Evolutionary conservation across 139 green algal genomes (phyloP), one percentile per base, ranked within the genome.

Genomic region (Chlamydomonas schloesseri): DNA sequence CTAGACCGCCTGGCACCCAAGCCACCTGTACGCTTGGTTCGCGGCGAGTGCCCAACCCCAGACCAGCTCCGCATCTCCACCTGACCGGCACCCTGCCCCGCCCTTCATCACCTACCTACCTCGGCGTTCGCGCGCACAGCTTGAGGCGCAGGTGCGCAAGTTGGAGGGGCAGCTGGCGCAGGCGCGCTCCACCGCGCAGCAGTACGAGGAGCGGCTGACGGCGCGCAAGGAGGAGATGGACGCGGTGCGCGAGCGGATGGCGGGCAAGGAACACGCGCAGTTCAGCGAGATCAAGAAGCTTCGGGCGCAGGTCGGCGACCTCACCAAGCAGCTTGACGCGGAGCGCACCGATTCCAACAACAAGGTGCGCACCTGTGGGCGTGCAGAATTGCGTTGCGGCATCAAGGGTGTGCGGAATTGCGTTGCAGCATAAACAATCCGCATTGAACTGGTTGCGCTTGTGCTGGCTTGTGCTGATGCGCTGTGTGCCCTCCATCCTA

Each of bases 201-300:
- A 86, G 80, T 86, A 82, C 69, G 85, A 83, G 83, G 74, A 82
- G 62, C 74, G 83, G 47, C 46, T 82, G 20, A 68, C 82, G 37
- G 42, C 33, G 23, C 24, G 72, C 8, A 84, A 84, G 78, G 76
- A 68, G 37, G 85, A 89, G 70, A 74, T 84, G 71, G 85, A 89
- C 2, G 9, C 58, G 46, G 31, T 76, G 18, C 77, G 85, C 3
- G 85, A 86, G 53, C 68, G 77, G 34, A 75, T 82, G 76, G 46
- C 71, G 33, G 85, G 75, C 53, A 89, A 86, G 69, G 85, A 89
- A 36, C 69, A 84, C 42, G 71, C 70, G 60, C 76, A 86, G 69
- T 84, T 89, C 55, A n/a, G 58, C 17, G 85, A 89, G 85, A 86
- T 89, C 55, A 79, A 83, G 50, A 86, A 82, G 76, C 77, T 89